Percentiles rank a stretch among this genome's conserved stretches.
Evolutionary conservation across 192 early-diverging fungal genomes (phyloP).

Genomic region (Cetraspora pellucida): DNA sequence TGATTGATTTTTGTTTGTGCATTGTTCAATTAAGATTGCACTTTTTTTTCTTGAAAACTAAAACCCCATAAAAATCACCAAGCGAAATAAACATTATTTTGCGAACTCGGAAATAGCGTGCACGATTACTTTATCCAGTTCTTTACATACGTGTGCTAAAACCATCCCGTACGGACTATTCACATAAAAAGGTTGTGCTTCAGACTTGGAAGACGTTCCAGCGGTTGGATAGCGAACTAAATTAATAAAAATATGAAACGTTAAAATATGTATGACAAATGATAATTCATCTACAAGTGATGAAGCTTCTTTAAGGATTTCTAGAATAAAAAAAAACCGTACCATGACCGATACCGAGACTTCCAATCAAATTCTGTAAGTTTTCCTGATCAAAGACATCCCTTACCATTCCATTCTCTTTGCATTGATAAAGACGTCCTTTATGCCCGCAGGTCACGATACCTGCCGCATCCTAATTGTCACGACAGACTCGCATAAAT

Average conservation of each 20-base stretch:
- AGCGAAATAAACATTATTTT: too few relatives aligned
- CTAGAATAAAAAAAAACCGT: too few relatives aligned
- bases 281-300: neutral
- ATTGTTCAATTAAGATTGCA: neutral
- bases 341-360: constrained; percentile 98
- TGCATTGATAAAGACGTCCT: constrained; percentile 97
- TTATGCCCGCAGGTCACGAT: constrained; percentile 97
- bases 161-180: constrained; percentile 99
- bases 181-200: constrained; percentile 99
- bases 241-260: constrained; percentile 9
- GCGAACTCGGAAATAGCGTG: too few relatives aligned
- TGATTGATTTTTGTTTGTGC: neutral
- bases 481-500: neutral
- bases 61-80: too few relatives aligned
- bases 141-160: constrained; percentile 81
- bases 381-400: constrained; percentile 91
- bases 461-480: constrained; percentile 94
- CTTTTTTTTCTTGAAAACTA: too few relatives aligned
- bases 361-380: constrained; percentile 76
- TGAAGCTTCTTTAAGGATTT: neutral
- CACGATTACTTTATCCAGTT: too few relatives aligned
- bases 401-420: constrained; percentile 98
- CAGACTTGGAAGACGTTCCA: constrained; percentile 91
- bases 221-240: constrained; percentile 98
- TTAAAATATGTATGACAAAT: neutral